phyloP scores from a whole-genome alignment of 2,329 filamentous ascomycete genomes.

The Aureobasidium lini region DNA sequence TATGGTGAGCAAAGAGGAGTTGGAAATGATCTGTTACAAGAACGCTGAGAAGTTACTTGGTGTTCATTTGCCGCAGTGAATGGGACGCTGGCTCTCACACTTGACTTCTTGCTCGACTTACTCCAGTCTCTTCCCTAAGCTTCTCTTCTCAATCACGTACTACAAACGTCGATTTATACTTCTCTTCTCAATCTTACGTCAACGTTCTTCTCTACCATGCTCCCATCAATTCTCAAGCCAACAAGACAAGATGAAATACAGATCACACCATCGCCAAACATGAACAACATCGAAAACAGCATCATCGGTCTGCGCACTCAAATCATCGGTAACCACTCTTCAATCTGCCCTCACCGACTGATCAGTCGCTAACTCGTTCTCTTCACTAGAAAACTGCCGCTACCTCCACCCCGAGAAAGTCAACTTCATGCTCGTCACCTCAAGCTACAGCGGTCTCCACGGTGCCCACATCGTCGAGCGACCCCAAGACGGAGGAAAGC shows the following conservation, averaged over 20 bases:
- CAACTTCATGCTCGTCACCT: not conserved
- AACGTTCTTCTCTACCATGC: not conserved
- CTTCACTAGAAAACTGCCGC: not conserved
- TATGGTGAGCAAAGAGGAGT: conserved; percentile 42
- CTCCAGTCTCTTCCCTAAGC: not conserved
- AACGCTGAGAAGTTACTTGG: conserved; percentile 45
- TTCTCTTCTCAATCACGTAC: not conserved
- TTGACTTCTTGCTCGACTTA: not conserved
- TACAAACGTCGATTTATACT: not conserved
- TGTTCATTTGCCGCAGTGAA: conserved; percentile 20
- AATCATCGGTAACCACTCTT: not conserved
- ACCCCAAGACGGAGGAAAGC: not conserved
- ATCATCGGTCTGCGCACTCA: not conserved
- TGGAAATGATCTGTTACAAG: conserved; percentile 43
- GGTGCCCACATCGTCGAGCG: not conserved
- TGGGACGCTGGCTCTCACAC: too few relatives aligned
- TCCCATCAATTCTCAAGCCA: not conserved
- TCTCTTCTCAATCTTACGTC: not conserved
- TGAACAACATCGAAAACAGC: not conserved
- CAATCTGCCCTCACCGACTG: too few relatives aligned
- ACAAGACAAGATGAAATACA: not conserved
- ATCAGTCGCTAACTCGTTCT: not conserved
- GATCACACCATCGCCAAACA: not conserved
- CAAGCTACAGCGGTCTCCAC: not conserved
- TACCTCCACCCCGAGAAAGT: not conserved